Evolutionary conservation across 306 rosid genomes (phyloP), one percentile per base, ranked within the genome.

Genomic region (Hylodesmum podocarpum): DNA sequence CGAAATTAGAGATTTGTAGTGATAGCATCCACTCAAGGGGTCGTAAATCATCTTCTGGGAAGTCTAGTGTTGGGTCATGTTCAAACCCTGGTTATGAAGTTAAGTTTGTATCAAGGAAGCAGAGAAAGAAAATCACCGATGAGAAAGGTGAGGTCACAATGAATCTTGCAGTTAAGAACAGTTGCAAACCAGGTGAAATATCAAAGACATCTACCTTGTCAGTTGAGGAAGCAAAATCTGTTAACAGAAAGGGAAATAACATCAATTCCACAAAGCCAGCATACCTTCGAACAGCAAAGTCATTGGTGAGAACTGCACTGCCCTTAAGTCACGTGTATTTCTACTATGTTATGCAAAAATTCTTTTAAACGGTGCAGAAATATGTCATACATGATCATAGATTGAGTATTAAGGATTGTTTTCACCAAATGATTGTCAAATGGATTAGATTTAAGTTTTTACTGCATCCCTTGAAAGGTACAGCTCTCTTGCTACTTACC

Each of bases 51-150:
- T 82, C 97, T 71, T 85, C 90, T 8, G 82, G 90, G 69, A 93
- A 86, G 76, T 93, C 96, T 62, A 93, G 93, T 70, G 82, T 89
- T 57, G 90, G 91, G 29, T 89, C 98, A 71, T 86, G 91, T 79
- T 89, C 88, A 61, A 88, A 86, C 77, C 78, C 87, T 10, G 22
- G 82, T 70, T 76, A 43, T 81, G 84, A 80, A 72, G 87, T 28
- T 61, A 81, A 64, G 76, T 69, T 73, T 46, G 64, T 67, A 40
- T 73, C 91, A 50, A 66, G 50, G 59, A 71, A 46, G 54, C 80
- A 16, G 44, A 82, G 73, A 57, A 83, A 70, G 78, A 81, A 46
- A 46, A 82, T 80, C 61, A 73, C 57, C 33, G 78, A 59, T 47
- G 63, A 78, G 75, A 81, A 87, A 73, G 82, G 79, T 64, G 74